Conservation (phyloP, 345 rosid genomes). For the Gynandropsis gynandra region DNA sequence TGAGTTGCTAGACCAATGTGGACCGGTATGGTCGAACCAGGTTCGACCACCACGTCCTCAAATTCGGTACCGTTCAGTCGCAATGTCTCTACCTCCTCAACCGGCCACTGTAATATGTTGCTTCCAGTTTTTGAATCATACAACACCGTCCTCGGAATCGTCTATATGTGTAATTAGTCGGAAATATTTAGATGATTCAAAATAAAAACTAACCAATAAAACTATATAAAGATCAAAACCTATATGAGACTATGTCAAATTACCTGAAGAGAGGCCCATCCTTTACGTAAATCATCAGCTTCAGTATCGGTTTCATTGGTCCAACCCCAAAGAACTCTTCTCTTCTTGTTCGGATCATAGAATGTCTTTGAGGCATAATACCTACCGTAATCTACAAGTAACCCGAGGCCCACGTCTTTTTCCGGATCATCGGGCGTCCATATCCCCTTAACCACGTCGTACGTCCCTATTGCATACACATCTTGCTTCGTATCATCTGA, state of each 20-base stretch:
- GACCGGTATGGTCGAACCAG: constrained; percentile 58
- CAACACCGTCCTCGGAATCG: constrained; percentile 63
- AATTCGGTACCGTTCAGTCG: constrained; percentile 48
- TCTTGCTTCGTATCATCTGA: constrained; percentile 44
- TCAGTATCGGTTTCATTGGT: constrained; percentile 38
- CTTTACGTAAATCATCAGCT: constrained; percentile 32
- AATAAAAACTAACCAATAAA: not conserved
- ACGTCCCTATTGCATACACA: constrained; percentile 41
- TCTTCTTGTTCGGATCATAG: constrained; percentile 41
- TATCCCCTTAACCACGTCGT: constrained; percentile 25
- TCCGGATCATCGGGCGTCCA: constrained; percentile 42
- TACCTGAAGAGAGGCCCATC: constrained; percentile 71
- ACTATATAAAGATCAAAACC: not conserved
- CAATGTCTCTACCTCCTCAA: constrained; percentile 60
- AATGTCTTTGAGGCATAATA: constrained; percentile 76
- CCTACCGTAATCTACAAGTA: constrained; percentile 56
- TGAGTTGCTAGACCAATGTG: constrained; percentile 60
- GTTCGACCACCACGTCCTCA: constrained; percentile 31
- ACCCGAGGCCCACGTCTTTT: constrained; percentile 38
- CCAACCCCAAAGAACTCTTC: constrained; percentile 69
- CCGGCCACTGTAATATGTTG: constrained; percentile 80
- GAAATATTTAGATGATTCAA: not conserved
- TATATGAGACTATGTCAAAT: constrained; percentile 3
- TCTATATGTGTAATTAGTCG: constrained; percentile 28
- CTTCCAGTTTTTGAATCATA: constrained; percentile 53